Evolutionary conservation across 2,329 filamentous ascomycete species (phyloP).

Genomic region (Scedosporium aurantiacum): DNA sequence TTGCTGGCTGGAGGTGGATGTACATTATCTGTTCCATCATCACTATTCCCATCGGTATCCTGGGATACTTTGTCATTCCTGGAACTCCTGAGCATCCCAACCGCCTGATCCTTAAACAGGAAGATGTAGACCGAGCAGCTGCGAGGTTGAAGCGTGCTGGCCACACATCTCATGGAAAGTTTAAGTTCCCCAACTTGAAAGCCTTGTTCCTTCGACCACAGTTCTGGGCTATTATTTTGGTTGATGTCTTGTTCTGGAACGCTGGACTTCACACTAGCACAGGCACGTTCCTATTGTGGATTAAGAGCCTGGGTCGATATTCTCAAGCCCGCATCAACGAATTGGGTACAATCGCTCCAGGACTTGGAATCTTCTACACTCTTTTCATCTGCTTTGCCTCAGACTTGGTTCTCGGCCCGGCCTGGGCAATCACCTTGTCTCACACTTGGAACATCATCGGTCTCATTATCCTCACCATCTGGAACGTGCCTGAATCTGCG

Average conservation of each 20-base stretch:
- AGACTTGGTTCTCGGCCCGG: slow-evolving; percentile 39
- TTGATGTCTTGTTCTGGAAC: slow-evolving; percentile 48
- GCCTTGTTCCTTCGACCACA: slow-evolving; percentile 28
- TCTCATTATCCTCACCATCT: slow-evolving; percentile 40
- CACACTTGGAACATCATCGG: slow-evolving; percentile 40
- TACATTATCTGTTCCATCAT: slow-evolving; percentile 43
- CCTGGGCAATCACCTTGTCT: slow-evolving; percentile 42
- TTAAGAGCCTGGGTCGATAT: slow-evolving; percentile 42
- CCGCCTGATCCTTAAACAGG: slow-evolving; percentile 29
- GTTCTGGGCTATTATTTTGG: slow-evolving; percentile 38
- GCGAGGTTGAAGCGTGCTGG: slow-evolving; percentile 32
- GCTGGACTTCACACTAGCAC: slow-evolving; percentile 31
- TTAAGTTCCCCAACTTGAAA: slow-evolving; percentile 19
- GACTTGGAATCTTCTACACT: slow-evolving; percentile 44
- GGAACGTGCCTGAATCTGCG: slow-evolving; percentile 43
- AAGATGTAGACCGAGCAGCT: slow-evolving; percentile 34
- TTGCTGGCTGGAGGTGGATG: slow-evolving; percentile 45
- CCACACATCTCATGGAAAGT: slow-evolving; percentile 25
- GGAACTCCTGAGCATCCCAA: slow-evolving; percentile 36
- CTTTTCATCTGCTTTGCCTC: slow-evolving; percentile 43
- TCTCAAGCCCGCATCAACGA: slow-evolving; percentile 35
- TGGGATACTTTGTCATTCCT: slow-evolving; percentile 39
- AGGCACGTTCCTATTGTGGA: slow-evolving; percentile 44
- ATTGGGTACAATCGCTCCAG: slow-evolving; percentile 39
- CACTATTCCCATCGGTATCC: slow-evolving; percentile 40